Evolutionary conservation across 2,329 filamentous ascomycete genomes (phyloP).

Genomic region (Emergomyces pasteurianus): DNA sequence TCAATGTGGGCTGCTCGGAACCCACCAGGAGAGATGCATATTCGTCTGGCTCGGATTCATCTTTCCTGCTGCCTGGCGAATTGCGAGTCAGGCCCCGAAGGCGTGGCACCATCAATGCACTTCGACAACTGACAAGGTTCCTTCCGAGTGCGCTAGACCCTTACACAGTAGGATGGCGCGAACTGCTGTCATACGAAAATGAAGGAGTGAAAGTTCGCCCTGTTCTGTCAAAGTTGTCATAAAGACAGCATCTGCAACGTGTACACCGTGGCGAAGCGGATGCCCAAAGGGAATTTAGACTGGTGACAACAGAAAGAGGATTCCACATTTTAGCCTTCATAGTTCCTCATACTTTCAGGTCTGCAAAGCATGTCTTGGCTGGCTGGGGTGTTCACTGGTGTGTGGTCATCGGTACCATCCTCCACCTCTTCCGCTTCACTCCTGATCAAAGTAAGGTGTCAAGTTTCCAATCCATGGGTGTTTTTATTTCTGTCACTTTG

Average conservation of each 20-base stretch:
- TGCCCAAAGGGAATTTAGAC: background rate
- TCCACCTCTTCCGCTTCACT: background rate
- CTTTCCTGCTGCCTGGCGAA: background rate
- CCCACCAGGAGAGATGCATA: background rate
- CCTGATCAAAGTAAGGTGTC: background rate
- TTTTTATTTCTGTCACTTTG: background rate
- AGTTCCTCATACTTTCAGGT: background rate
- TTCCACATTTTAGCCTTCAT: background rate
- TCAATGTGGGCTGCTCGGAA: background rate
- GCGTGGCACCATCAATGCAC: slow-evolving; percentile 2
- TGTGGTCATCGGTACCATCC: background rate
- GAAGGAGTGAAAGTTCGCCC: background rate
- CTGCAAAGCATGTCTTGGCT: background rate
- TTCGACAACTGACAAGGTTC: background rate
- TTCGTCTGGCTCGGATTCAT: background rate
- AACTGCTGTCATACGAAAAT: background rate
- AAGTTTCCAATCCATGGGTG: background rate
- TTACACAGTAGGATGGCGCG: background rate
- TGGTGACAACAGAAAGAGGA: background rate
- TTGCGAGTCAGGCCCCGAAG: background rate
- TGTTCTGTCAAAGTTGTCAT: background rate
- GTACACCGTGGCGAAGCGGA: background rate
- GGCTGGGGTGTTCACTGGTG: background rate
- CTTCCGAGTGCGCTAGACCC: background rate
- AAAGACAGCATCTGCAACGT: background rate